Percentiles rank a stretch among this genome's conserved stretches.
Evolutionary conservation across 345 rosid species (phyloP).

Genomic region (Isatis tinctoria): DNA sequence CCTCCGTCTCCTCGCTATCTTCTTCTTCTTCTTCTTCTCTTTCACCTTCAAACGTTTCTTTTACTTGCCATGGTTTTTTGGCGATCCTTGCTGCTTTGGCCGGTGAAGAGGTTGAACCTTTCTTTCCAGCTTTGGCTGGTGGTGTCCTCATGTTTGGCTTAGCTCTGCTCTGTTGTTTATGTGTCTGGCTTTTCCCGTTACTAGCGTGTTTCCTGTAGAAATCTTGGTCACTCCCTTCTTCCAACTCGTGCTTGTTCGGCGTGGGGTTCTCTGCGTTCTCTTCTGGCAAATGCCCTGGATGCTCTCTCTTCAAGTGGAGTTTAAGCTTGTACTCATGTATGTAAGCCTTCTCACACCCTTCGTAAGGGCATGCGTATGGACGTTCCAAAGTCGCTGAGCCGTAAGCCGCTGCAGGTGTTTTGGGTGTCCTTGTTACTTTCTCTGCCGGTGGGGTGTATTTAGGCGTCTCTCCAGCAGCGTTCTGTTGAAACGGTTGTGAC

Average conservation of each 20-base stretch:
- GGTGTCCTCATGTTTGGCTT: conserved; percentile 68
- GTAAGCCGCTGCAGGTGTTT: conserved; percentile 52
- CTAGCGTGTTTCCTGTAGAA: conserved; percentile 52
- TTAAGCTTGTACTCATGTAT: conserved; percentile 97
- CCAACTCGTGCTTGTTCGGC: conserved; percentile 45
- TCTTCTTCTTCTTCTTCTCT: conserved; percentile 57
- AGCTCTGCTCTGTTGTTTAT: conserved; percentile 52
- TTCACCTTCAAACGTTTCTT: conserved; percentile 71
- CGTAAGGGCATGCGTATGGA: conserved; percentile 89
- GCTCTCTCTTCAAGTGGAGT: conserved; percentile 90
- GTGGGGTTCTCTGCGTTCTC: conserved; percentile 63
- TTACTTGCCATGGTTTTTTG: conserved; percentile 62
- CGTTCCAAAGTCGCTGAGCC: conserved; percentile 74
- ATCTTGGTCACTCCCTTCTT: conserved; percentile 85
- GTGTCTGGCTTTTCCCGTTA: conserved; percentile 51
- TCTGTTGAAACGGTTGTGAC: conserved; percentile 38
- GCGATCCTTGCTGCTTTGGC: conserved; percentile 37
- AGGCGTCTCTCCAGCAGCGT: conserved; percentile 44
- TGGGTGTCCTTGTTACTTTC: conserved; percentile 53
- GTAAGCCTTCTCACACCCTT: conserved; percentile 89
- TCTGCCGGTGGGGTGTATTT: conserved; percentile 77
- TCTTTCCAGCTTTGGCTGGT: conserved; percentile 55
- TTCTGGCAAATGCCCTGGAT: conserved; percentile 74
- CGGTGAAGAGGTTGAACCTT: conserved; percentile 58
- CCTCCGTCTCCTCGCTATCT: conserved; percentile 89